Evolutionary conservation across 2,329 filamentous ascomycete genomes (phyloP), one percentile per base, ranked within the genome.

Genomic region (Paecilomyces sp.): DNA sequence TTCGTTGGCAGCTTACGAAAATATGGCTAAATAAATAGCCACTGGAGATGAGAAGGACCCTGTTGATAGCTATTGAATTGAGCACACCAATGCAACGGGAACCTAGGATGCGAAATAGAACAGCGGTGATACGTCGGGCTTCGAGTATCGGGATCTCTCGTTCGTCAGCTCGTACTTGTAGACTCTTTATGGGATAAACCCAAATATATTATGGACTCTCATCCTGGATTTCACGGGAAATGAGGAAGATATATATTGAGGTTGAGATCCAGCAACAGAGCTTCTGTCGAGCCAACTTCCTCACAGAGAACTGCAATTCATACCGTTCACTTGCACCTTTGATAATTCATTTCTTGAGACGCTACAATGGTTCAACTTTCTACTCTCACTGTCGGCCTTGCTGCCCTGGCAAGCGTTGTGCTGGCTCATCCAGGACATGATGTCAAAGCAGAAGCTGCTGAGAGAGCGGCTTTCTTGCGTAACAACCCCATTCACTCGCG

Each of bases 361-460:
- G 6, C 15, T 30, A 47, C 55, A 62, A 67, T 67, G 64, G 64
- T 67, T 56, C 61, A 62, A 30, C 47, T 67, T 24, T 65, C 68
- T 56, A 60, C 64, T 41, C 36, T 71, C 25, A 56, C 66, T 7
- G 56, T 66, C 36, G 65, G 67, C 56, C 60, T 71, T 41, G 57
- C 65, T 36, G 65, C 66, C 54, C 63, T 74, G 22, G 61, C 67
- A 33, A 64, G 62, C 60, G 24, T 71, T 55, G 69, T 63, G n/a
- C 67, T 65, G 18, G 79, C 79, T 24, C 79, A 84, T 61, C 81
- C 80, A 1, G 81, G 81, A 61, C 80, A 83, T 61, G 75, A 82
- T 57, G 61, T 80, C 50, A 70, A 71, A 52, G 71, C 80, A 11
- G 82, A 84, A 68, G 76, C 79, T 36, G 74, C 75, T 11, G 79